Conservation (phyloP, 441 rosid genomes). For the Adansonia madagascariensis region DNA sequence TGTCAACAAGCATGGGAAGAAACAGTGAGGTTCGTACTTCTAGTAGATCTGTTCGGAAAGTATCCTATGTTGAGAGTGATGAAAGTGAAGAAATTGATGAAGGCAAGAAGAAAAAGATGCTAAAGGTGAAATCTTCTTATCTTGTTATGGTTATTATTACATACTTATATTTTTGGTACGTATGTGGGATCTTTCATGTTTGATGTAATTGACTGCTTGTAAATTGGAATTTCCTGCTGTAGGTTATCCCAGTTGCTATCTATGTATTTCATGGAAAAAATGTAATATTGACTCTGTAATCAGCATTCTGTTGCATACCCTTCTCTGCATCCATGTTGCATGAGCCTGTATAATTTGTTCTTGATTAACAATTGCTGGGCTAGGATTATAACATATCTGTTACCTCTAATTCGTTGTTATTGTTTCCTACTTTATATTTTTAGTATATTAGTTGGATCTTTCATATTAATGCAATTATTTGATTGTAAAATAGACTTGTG, state of each 20-base stretch:
- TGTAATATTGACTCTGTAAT: constrained; percentile 6
- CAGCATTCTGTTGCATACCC: constrained; percentile 1
- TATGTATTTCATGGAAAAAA: not conserved
- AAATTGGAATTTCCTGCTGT: not conserved
- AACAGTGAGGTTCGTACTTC: constrained; percentile 85
- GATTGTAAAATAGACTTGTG: not conserved
- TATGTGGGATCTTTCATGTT: not conserved
- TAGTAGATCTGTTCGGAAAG: constrained; percentile 87
- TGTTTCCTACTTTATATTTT: not conserved
- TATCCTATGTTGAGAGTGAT: constrained; percentile 97
- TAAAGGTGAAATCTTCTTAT: constrained; percentile 57
- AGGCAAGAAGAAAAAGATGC: constrained; percentile 66
- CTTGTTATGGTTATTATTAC: not conserved
- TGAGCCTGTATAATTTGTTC: not conserved
- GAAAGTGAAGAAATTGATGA: constrained; percentile 95
- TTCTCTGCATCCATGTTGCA: not conserved
- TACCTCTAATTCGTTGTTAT: not conserved
- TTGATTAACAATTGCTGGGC: not conserved
- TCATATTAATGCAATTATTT: not conserved
- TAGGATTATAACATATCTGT: not conserved
- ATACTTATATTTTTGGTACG: not conserved
- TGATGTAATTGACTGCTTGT: constrained; percentile 1
- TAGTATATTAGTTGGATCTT: not conserved
- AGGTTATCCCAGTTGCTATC: not conserved
- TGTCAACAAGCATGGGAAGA: constrained; percentile 47